Percentiles rank a stretch among this genome's conserved stretches.
Conservation (phyloP, 1,139 yeast species). For the Blastobotrys petasosporus region DNA sequence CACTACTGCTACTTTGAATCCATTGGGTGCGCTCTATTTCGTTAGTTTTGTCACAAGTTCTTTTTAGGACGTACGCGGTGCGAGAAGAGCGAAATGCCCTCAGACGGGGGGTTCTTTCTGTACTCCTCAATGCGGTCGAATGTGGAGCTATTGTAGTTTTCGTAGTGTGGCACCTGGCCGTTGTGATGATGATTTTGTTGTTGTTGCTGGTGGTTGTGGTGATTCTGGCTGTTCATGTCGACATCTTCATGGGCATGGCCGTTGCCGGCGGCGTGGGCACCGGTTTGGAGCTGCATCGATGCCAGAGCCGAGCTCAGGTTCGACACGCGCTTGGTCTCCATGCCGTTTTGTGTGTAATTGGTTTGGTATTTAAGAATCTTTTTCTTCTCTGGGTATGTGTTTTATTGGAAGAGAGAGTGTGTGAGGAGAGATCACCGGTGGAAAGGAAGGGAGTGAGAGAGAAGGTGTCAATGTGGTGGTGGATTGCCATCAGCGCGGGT, state of each 20-base stretch:
- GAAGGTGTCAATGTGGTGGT: neutral
- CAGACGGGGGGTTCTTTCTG: constrained; percentile 70
- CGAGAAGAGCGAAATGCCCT: constrained; percentile 81
- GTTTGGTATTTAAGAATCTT: too few species aligned
- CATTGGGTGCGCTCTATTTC: constrained; percentile 75
- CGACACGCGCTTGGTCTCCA: constrained; percentile 21
- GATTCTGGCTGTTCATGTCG: constrained; percentile 8
- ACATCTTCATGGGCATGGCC: constrained; percentile 5
- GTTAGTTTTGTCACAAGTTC: neutral
- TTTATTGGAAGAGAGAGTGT: too few species aligned
- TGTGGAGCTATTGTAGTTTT: constrained; percentile 14
- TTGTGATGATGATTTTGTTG: constrained; percentile 3
- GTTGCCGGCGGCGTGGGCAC: neutral
- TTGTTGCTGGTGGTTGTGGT: neutral
- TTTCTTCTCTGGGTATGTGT: too few species aligned
- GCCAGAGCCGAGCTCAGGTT: constrained; percentile 32
- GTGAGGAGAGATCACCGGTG: constrained; percentile 1
- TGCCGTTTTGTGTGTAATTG: neutral
- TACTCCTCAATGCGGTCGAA: constrained; percentile 58
- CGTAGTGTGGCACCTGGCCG: constrained; percentile 11
- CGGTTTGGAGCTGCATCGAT: constrained; percentile 15
- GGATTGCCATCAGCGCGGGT: too few species aligned
- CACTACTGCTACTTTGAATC: constrained; percentile 91
- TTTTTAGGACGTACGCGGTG: constrained; percentile 45
- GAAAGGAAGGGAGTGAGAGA: neutral